Percentiles rank a stretch among this genome's conserved stretches.
These are phyloP conservation scores for Microdochium bolleyi DNA, from an alignment of 2,329 filamentous ascomycete species.

Conservation along the genomic window DNA sequence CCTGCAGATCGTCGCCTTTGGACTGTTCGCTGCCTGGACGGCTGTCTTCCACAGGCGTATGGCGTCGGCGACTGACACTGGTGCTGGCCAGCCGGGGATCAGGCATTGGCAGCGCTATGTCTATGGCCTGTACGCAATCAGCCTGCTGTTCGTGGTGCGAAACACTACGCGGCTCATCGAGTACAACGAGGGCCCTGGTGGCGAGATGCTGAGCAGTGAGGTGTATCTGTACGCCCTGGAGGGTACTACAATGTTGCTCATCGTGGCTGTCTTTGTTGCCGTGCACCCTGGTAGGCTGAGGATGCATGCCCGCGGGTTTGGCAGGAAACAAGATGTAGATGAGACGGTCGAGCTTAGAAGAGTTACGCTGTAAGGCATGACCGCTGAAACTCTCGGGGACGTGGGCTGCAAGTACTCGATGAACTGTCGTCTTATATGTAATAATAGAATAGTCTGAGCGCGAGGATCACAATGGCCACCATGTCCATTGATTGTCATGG, in stretches of 20 bases:
- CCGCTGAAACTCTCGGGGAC: background rate
- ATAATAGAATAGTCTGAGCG: background rate
- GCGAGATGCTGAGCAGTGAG: conserved; percentile 35
- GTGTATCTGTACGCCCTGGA: conserved; percentile 27
- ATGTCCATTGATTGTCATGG: background rate
- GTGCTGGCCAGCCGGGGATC: conserved; percentile 10
- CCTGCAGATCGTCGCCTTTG: conserved; percentile 41
- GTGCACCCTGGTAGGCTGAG: conserved; percentile 1
- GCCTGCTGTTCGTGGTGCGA: conserved; percentile 36
- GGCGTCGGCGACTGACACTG: background rate
- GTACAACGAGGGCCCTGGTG: conserved; percentile 32
- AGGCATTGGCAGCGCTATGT: conserved; percentile 18
- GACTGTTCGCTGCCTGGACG: conserved; percentile 34
- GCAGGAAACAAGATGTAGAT: background rate
- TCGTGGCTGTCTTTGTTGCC: background rate
- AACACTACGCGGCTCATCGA: conserved; percentile 39
- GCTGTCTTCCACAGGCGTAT: conserved; percentile 34
- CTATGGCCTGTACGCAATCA: conserved; percentile 30
- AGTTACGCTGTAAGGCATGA: background rate
- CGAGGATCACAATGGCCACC: background rate
- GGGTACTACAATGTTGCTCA: conserved; percentile 17
- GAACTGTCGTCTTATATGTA: background rate
- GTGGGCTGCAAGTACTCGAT: no score
- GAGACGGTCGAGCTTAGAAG: background rate
- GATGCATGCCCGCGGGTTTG: background rate